Percentiles rank a stretch among this genome's conserved stretches.
Conservation (phyloP, 1,139 yeast genomes). For the Geotrichum phurueaensis region DNA sequence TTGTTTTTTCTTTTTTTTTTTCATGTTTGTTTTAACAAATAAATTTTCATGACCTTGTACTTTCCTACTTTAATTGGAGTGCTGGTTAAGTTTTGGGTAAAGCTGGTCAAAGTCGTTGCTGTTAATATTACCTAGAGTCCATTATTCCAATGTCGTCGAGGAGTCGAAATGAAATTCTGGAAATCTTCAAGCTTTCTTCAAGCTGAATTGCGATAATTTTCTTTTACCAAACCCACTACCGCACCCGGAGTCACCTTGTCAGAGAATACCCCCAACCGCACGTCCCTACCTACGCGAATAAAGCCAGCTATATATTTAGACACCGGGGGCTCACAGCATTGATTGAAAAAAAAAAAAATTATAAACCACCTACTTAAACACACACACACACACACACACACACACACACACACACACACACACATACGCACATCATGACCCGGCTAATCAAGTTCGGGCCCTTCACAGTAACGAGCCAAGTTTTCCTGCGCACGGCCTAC, state of each 20-base stretch:
- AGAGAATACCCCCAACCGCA: background rate
- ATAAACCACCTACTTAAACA: background rate
- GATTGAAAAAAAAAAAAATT: no score
- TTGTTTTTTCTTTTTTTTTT: background rate
- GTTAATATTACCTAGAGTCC: background rate
- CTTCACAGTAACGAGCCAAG: conserved; percentile 55
- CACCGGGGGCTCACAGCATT: no score
- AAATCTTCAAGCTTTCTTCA: background rate
- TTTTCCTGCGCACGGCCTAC: conserved; percentile 32
- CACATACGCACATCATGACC: background rate
- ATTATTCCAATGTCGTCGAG: no score
- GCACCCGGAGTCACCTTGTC: background rate
- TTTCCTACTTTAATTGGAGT: background rate
- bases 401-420: background rate
- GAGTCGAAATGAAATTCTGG: background rate
- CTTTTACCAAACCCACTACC: background rate
- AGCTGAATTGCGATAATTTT: background rate
- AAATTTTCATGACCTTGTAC: background rate
- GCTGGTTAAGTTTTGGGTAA: background rate
- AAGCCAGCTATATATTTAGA: background rate
- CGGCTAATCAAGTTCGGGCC: conserved; percentile 23
- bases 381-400: background rate
- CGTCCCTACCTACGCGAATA: background rate
- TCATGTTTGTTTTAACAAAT: background rate
- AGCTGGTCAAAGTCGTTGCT: background rate